These are phyloP conservation scores for Pyrrhoderma lamaoense DNA, from an alignment of 1,284 basidiomycete genomes.

Conservation along the genomic window DNA sequence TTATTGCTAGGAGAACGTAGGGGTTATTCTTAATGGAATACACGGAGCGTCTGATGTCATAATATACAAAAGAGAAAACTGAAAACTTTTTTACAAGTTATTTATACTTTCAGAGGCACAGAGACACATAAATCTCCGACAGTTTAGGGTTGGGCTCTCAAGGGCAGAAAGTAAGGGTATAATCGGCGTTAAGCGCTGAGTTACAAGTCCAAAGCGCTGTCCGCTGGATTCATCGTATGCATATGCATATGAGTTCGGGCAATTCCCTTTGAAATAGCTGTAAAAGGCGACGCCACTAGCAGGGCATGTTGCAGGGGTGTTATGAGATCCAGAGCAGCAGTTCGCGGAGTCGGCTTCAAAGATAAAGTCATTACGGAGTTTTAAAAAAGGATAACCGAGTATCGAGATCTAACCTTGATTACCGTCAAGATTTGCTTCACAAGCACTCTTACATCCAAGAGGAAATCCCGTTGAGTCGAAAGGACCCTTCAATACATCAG, in stretches of 20 bases:
- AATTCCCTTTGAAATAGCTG: conserved; percentile 48
- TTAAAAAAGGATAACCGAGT: not conserved
- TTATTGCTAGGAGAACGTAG: no score
- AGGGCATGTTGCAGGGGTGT: conserved; percentile 44
- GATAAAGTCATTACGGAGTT: conserved; percentile 32
- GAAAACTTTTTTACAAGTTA: no score
- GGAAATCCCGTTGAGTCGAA: conserved; percentile 42
- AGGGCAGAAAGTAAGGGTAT: conserved; percentile 53
- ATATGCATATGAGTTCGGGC: conserved; percentile 51
- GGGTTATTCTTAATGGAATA: no score
- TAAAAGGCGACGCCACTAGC: conserved; percentile 43
- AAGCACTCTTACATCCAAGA: conserved; percentile 54
- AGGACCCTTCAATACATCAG: conserved; percentile 44
- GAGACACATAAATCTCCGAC: no score
- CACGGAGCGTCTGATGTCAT: no score
- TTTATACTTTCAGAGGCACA: no score
- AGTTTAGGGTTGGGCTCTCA: no score
- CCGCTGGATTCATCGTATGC: conserved; percentile 48
- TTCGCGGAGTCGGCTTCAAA: conserved; percentile 33
- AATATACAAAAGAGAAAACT: no score
- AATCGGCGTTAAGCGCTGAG: conserved; percentile 37
- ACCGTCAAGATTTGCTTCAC: conserved; percentile 43
- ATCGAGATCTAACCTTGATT: conserved; percentile 32
- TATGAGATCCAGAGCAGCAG: conserved; percentile 49
- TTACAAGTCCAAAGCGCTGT: conserved; percentile 48